Percentiles rank a stretch among this genome's conserved stretches.
phyloP scores from a whole-genome alignment of 2,329 filamentous ascomycete genomes.

The Alternaria ethzedia region DNA sequence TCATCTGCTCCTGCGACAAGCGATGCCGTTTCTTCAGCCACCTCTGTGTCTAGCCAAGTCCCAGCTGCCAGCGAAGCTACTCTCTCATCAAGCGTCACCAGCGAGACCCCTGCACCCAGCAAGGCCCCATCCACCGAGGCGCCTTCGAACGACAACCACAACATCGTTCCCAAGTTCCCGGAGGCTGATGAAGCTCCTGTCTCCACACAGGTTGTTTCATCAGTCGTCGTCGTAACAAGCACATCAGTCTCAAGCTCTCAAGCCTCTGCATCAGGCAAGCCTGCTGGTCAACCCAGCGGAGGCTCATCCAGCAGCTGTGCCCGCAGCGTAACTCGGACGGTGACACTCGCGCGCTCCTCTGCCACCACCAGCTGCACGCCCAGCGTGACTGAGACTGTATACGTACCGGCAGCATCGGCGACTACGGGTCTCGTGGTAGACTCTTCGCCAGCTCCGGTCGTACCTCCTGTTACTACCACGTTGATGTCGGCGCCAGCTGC shows the following conservation, averaged over 20 bases:
- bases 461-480: conserved; percentile 19
- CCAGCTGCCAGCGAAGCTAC: conserved; percentile 1
- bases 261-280: conserved; percentile 13
- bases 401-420: conserved; percentile 24
- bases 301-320: conserved; percentile 15
- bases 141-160: neutral
- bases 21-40: neutral
- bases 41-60: conserved; percentile 5
- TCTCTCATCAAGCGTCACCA: conserved; percentile 2
- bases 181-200: conserved; percentile 4
- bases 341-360: neutral
- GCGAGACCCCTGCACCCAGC: neutral
- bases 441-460: conserved; percentile 10
- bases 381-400: conserved; percentile 34
- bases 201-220: neutral
- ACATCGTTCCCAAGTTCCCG: conserved; percentile 10
- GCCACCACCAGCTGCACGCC: conserved; percentile 20
- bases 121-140: conserved; percentile 8
- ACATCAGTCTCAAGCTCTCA: conserved; percentile 1
- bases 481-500: conserved; percentile 26
- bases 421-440: neutral
- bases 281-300: conserved; percentile 19
- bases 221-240: conserved; percentile 6
- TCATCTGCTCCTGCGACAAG: conserved; percentile 10
- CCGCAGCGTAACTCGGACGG: conserved; percentile 3